Conservation (phyloP, 768 basidiomycete genomes). For the Plicaturopsis crispa region DNA sequence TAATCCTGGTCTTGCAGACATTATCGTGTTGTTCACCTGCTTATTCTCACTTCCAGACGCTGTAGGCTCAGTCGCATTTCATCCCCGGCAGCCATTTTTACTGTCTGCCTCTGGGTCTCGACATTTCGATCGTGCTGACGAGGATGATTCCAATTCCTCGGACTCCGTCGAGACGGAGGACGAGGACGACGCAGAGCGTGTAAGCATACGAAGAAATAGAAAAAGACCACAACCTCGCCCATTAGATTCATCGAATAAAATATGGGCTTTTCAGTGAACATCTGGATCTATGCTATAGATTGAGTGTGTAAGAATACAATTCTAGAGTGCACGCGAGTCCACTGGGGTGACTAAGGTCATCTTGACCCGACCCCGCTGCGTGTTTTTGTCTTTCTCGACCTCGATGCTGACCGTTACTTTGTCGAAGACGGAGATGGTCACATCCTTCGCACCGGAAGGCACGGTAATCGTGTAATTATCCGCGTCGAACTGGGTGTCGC, state of each 20-base stretch:
- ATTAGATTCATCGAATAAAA: too few species aligned
- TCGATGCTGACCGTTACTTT: constrained; percentile 86
- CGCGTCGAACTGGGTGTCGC: constrained; percentile 81
- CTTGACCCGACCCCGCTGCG: constrained; percentile 83
- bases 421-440: constrained; percentile 84
- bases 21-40: background rate
- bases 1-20: background rate
- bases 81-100: constrained; percentile 52
- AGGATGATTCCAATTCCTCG: too few species aligned
- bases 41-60: constrained; percentile 42
- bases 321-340: constrained; percentile 39
- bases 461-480: constrained; percentile 84
- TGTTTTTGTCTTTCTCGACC: constrained; percentile 93
- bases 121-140: too few species aligned
- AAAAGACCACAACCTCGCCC: too few species aligned
- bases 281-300: too few species aligned
- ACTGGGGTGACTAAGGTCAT: constrained; percentile 70
- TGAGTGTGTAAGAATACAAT: too few species aligned
- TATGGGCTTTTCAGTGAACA: too few species aligned
- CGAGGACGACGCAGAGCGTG: too few species aligned
- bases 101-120: constrained; percentile 73
- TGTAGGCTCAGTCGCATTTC: constrained; percentile 65
- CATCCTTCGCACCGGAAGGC: constrained; percentile 36
- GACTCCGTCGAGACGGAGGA: constrained; percentile 13
- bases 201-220: too few species aligned